These are phyloP conservation scores for Colletotrichum musicola DNA, from an alignment of 2,329 filamentous ascomycete species.

Conservation along the genomic window DNA sequence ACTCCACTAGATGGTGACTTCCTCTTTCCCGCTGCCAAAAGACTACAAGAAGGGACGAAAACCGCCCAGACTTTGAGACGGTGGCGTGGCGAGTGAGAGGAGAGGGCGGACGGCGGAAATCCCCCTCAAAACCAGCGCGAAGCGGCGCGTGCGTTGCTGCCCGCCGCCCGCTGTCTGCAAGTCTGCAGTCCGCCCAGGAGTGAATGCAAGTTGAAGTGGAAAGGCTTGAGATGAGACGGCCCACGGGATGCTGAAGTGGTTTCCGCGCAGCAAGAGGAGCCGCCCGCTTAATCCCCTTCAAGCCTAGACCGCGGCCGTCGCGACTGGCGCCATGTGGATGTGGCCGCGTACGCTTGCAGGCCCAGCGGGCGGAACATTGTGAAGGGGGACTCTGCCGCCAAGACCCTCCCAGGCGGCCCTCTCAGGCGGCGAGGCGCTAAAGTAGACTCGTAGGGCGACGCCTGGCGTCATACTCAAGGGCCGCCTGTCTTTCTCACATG, in stretches of 20 bases:
- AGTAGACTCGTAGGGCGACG: not conserved
- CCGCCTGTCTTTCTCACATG: slow-evolving; percentile 36
- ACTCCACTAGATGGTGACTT: not conserved
- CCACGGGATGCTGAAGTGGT: not conserved
- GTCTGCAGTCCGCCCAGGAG: no score
- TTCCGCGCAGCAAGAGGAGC: not conserved
- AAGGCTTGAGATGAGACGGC: not conserved
- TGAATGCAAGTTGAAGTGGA: not conserved
- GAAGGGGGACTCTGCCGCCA: slow-evolving; percentile 24
- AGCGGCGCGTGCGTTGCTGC: not conserved
- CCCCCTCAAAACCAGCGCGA: not conserved
- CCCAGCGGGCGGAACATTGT: slow-evolving; percentile 22
- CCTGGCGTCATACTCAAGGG: not conserved
- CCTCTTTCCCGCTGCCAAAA: slow-evolving; percentile 7
- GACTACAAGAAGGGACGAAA: slow-evolving; percentile 10
- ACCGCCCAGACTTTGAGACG: slow-evolving; percentile 8
- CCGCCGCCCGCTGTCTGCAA: not conserved
- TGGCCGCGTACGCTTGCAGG: slow-evolving; percentile 35
- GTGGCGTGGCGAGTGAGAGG: not conserved
- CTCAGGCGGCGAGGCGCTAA: slow-evolving; percentile 9
- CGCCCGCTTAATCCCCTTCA: slow-evolving; percentile 8
- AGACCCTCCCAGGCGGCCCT: slow-evolving; percentile 1
- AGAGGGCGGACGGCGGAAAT: slow-evolving; percentile 12
- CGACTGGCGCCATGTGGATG: slow-evolving; percentile 30
- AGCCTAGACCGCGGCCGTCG: slow-evolving; percentile 9